phyloP scores from a whole-genome alignment of 148 eudicot genomes.

The Chenopodium quinoa region DNA sequence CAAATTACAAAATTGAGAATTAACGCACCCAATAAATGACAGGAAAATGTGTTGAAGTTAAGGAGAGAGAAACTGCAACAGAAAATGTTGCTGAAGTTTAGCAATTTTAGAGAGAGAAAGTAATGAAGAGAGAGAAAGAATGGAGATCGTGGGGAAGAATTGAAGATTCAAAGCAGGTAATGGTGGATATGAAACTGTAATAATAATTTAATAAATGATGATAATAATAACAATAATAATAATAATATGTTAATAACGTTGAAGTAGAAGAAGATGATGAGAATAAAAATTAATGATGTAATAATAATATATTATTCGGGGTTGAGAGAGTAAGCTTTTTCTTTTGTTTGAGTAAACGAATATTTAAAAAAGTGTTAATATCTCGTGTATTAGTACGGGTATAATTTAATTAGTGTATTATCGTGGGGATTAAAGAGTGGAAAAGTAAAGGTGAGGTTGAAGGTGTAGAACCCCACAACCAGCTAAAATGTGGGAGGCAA shows the following conservation, averaged over 20 bases:
- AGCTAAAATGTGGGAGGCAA: constrained; percentile 11
- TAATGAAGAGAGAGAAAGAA: neutral
- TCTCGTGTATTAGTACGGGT: too few relatives aligned
- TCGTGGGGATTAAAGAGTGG: neutral
- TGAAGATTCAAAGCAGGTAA: constrained; percentile 17
- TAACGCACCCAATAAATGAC: constrained; percentile 3
- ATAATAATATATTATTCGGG: constrained; percentile 6
- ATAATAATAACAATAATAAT: neutral
- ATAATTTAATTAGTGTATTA: too few relatives aligned
- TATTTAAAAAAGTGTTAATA: too few relatives aligned
- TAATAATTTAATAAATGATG: neutral
- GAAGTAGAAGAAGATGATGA: constrained; percentile 15
- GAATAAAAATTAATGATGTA: neutral
- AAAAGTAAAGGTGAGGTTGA: neutral
- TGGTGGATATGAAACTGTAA: constrained; percentile 16
- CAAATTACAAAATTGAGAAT: too few relatives aligned
- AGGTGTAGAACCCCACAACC: neutral
- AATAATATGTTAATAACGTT: neutral
- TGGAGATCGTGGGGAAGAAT: constrained; percentile 28
- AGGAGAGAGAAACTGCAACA: constrained; percentile 5
- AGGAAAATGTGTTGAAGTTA: neutral
- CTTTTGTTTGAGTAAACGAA: too few relatives aligned
- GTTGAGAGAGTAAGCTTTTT: neutral
- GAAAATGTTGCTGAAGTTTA: constrained; percentile 10
- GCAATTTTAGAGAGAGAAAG: neutral